Conservation (phyloP, 495 filamentous ascomycete species). For the Penicillium daleae region DNA sequence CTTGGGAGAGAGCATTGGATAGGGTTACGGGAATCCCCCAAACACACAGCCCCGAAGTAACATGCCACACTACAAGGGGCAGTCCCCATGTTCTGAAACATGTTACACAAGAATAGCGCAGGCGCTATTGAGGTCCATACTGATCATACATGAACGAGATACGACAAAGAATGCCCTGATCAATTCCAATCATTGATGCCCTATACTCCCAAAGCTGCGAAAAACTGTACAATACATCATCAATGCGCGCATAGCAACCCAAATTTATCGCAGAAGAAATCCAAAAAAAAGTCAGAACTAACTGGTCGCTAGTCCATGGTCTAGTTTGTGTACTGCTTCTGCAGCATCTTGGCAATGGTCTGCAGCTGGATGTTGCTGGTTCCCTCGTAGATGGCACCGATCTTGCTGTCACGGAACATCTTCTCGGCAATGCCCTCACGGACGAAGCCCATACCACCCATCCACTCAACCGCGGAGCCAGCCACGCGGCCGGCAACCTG, state of each 20-base stretch:
- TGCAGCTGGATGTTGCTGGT: constrained; percentile 85
- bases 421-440: constrained; percentile 97
- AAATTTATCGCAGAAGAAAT: constrained; percentile 8
- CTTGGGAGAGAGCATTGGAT: neutral
- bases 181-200: constrained; percentile 9
- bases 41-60: neutral
- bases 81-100: neutral
- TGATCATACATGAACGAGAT: neutral
- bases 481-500: constrained; percentile 91
- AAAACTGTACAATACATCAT: constrained; percentile 12
- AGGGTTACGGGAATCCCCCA: neutral
- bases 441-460: constrained; percentile 98
- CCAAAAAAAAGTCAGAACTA: neutral
- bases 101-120: constrained; percentile 3
- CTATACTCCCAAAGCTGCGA: constrained; percentile 11
- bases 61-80: constrained; percentile 1
- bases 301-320: neutral
- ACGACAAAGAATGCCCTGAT: constrained; percentile 2
- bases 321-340: constrained; percentile 78
- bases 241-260: constrained; percentile 6
- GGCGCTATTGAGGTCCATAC: neutral
- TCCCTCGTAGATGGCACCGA: constrained; percentile 97
- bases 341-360: constrained; percentile 91
- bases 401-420: constrained; percentile 97
- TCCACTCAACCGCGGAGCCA: constrained; percentile 92